phyloP scores from a whole-genome alignment of 495 filamentous ascomycete species.

The Podospora pseudocomata region DNA sequence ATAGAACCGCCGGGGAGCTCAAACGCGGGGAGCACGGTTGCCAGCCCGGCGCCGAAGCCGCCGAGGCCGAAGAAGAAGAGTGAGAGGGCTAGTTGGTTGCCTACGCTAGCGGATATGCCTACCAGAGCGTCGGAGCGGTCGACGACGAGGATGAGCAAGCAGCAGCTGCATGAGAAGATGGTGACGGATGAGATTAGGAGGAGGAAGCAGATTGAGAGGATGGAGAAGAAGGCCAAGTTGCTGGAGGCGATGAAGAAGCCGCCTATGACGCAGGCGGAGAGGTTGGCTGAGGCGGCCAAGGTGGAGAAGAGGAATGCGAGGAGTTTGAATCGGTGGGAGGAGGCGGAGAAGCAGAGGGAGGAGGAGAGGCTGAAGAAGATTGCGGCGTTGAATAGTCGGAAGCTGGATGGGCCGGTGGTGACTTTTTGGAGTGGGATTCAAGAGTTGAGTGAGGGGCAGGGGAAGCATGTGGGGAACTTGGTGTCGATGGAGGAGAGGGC shows the following conservation, averaged over 20 bases:
- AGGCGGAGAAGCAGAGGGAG: conserved; percentile 77
- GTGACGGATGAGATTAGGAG: conserved; percentile 78
- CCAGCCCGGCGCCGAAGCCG: conserved; percentile 44
- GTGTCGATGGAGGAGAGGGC: conserved; percentile 57
- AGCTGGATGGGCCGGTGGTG: conserved; percentile 83
- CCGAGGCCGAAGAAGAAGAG: conserved; percentile 87
- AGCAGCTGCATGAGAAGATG: conserved; percentile 75
- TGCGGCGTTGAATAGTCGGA: conserved; percentile 78
- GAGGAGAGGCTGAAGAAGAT: conserved; percentile 78
- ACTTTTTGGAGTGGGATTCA: conserved; percentile 90
- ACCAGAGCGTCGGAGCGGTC: conserved; percentile 77
- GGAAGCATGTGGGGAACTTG: conserved; percentile 68
- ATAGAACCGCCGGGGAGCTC: conserved; percentile 43
- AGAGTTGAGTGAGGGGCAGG: conserved; percentile 69
- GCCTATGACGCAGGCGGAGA: conserved; percentile 84
- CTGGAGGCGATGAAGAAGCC: conserved; percentile 71
- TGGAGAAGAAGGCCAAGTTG: conserved; percentile 81
- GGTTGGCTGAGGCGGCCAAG: conserved; percentile 75
- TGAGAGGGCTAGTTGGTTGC: conserved; percentile 86
- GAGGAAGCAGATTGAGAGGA: conserved; percentile 70
- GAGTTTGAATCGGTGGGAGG: conserved; percentile 92
- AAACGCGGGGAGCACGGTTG: conserved; percentile 9
- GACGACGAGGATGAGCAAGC: conserved; percentile 80
- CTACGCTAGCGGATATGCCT: conserved; percentile 71
- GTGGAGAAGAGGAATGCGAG: conserved; percentile 82